These are phyloP conservation scores for Kwoniella shivajii DNA, from an alignment of 1,284 basidiomycete genomes.

Conservation along the genomic window DNA sequence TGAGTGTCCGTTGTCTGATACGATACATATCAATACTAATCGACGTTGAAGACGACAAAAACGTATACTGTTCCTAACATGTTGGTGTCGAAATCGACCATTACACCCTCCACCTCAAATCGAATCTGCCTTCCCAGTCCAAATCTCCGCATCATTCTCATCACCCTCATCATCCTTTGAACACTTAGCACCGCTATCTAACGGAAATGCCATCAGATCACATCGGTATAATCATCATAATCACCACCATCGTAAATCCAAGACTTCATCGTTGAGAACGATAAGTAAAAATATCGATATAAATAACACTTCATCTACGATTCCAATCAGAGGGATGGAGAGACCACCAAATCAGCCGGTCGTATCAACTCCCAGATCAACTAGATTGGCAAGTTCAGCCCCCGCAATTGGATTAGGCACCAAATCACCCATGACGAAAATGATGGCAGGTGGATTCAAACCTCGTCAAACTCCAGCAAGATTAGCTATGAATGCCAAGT, in stretches of 20 bases:
- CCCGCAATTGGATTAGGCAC: constrained; percentile 3
- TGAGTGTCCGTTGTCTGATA: constrained; percentile 56
- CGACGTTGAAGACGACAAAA: constrained; percentile 61
- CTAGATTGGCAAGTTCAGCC: constrained; percentile 19
- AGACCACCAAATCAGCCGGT: constrained; percentile 24
- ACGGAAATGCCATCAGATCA: constrained; percentile 16
- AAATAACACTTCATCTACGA: constrained; percentile 32
- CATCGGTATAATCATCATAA: constrained; percentile 21
- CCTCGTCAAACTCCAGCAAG: constrained; percentile 45
- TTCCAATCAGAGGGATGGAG: constrained; percentile 44
- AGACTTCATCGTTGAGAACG: constrained; percentile 16
- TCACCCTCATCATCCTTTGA: constrained; percentile 24
- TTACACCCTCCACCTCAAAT: constrained; percentile 15
- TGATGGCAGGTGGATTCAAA: constrained; percentile 44
- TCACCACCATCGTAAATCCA: constrained; percentile 26
- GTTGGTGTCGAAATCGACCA: constrained; percentile 76
- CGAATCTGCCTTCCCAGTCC: constrained; percentile 35
- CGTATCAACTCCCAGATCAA: constrained; percentile 7
- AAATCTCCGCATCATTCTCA: constrained; percentile 39
- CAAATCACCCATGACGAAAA: constrained; percentile 31
- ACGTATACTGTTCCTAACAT: constrained; percentile 87
- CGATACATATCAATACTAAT: neutral
- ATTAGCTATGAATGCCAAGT: constrained; percentile 31
- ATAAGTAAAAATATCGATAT: constrained; percentile 16
- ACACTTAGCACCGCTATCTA: constrained; percentile 11